Evolutionary conservation across 192 early-diverging fungal genomes (phyloP), one percentile per base, ranked within the genome.

Genomic region (Coemansia sp.): DNA sequence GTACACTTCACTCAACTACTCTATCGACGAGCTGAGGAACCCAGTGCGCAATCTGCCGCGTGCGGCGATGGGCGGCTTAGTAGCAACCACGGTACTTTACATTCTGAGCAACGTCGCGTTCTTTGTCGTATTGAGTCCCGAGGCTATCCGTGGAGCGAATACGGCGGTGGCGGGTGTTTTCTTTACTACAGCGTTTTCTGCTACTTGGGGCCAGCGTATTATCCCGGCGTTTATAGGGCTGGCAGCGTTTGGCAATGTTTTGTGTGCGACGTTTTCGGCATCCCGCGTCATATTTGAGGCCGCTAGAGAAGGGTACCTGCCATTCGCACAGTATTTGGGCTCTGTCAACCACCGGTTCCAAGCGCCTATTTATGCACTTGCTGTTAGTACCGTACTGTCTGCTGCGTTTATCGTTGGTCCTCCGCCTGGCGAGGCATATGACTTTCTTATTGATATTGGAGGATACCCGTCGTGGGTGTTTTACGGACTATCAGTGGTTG

Each of bases 41-140:
- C 89, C 89, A 12, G 77, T 80, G 47, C 85, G 84, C 66, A 90
- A 88, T 65, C 74, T 90, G 66, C 88, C 87, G 33, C 75, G 84
- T 0, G 86, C 86, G 18, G 87, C 87, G 13, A 49, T 86, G 34
- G 79, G 86, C 44, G 87, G 86, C 1, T 65, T 89, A 50, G 60
- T 75, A 22, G 65, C 85, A 2, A 86, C 88, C 8, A 82, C 87
- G 0, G 47, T 74, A 15, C 69, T 90, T 16, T 90, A 90, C 55
- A 64, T 89, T n/a, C 68, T 89, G 22, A 78, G 68, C 27, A 86
- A 89, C 53, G 74, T 80, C 16, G 83, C 87, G n/a, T 87, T 86
- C 64, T 88, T 88, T 60, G 27, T 83, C 27, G 82, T 86, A 16
- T 73, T 88, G 7, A 77, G 78, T 22, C 64, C 71, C 3, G 81